Base-by-base conservation (phyloP, 495 filamentous ascomycete genomes). In the Aspergillus diversus region DNA sequence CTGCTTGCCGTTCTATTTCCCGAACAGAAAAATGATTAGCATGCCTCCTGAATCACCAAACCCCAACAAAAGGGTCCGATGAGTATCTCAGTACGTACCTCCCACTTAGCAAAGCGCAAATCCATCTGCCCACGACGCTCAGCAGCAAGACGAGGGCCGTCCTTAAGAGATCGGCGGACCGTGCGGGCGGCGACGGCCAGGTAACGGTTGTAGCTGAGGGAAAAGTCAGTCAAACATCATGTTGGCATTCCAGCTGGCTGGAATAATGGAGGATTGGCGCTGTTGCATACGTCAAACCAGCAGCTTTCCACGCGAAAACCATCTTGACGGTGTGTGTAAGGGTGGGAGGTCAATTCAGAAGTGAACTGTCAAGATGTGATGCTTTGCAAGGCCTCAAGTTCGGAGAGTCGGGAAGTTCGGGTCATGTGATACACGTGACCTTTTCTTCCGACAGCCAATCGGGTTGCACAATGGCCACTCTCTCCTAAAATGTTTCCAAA, bases 261-360 rank as follows among this genome's bases (percentile, higher is more conserved):
- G 53, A 15, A 21, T 11, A 46, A 43, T 31, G 55, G 49, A 32
- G 35, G 16, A 6, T 37, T 37, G 17, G 48, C 37, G 37, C n/a
- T 27, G 5, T 55, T 51, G 70, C 90, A 78, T 89, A 98, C 96
- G 90, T 96, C 71, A 98, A 83, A 82, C 96, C 95, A 74, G 95
- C 89, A 72, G 93, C 86, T 90, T 97, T 98, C 96, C 96, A 99
- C 74, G 93, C 91, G 81, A 92, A 94, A 78, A 91, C 86, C 95
- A 99, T 99, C 83, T 87, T 92, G 89, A 87, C 77, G 73, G 68
- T 68, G 66, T 52, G 59, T 57, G 59, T 51, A 65, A 69, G 63
- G 66, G 67, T 57, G 59, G 67, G 61, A 66, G 53, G 70, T 71
- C 54, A 67, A 70, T 70, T 69, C 67, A 67, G 70, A 69, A 69